Evolutionary conservation across 140 eudicot genomes (phyloP).

Genomic region (Artemisia princeps): DNA sequence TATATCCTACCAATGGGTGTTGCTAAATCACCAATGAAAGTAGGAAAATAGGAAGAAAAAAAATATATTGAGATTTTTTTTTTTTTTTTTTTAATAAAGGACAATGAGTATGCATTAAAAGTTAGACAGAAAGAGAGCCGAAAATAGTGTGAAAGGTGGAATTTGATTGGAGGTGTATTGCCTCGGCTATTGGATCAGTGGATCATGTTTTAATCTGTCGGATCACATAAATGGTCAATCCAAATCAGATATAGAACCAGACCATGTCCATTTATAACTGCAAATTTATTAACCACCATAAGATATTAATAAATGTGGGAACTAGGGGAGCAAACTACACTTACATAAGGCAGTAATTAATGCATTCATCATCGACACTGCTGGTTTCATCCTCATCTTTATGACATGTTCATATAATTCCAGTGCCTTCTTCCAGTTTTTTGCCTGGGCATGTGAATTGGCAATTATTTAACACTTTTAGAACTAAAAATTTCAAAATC

Average conservation of each 20-base stretch:
- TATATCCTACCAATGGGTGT: too few relatives aligned
- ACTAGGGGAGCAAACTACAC: constrained; percentile 29
- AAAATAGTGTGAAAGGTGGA: too few relatives aligned
- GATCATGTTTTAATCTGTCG: neutral
- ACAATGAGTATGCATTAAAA: too few relatives aligned
- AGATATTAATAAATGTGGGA: neutral
- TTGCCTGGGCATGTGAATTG: constrained; percentile 42
- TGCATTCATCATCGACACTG: constrained; percentile 85
- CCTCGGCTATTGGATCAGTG: neutral
- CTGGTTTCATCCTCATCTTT: constrained; percentile 54
- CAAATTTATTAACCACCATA: neutral
- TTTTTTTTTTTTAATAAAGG: too few relatives aligned
- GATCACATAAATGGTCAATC: neutral
- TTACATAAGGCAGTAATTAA: constrained; percentile 85
- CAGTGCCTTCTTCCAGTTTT: constrained; percentile 84
- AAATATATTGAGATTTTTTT: too few relatives aligned
- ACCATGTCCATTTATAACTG: neutral
- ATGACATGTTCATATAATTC: constrained; percentile 67
- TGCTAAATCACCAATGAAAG: too few relatives aligned
- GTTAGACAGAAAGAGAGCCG: too few relatives aligned
- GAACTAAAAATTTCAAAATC: constrained; percentile 11
- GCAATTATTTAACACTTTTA: constrained; percentile 17
- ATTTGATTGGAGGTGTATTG: too few relatives aligned
- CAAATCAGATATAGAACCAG: neutral
- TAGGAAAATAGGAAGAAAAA: too few relatives aligned